phyloP scores from a whole-genome alignment of 2,329 filamentous ascomycete genomes.

The Neocucurbitaria cava region DNA sequence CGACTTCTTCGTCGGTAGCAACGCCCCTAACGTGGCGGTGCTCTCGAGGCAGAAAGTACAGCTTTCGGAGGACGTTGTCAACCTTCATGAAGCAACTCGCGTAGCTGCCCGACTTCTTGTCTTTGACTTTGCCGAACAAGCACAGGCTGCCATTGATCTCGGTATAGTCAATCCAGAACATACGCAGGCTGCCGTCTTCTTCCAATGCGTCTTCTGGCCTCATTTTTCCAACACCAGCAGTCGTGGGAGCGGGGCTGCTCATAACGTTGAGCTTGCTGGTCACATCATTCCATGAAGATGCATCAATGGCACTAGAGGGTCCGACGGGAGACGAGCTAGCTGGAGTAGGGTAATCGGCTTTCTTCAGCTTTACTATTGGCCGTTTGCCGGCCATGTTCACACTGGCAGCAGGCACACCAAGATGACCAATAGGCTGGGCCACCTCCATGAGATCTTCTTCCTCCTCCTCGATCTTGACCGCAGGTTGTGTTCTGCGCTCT shows the following conservation, averaged over 20 bases:
- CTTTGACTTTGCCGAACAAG: conserved; percentile 93
- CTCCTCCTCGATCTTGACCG: conserved; percentile 67
- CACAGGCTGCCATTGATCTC: conserved; percentile 91
- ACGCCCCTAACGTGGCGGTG: conserved; percentile 64
- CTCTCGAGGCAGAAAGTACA: conserved; percentile 89
- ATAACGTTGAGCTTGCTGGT: conserved; percentile 86
- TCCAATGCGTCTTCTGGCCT: conserved; percentile 87
- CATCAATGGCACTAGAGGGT: conserved; percentile 66
- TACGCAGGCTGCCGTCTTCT: conserved; percentile 85
- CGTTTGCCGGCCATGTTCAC: conserved; percentile 87
- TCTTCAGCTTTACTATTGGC: conserved; percentile 74
- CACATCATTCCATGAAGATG: conserved; percentile 87
- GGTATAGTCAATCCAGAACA: conserved; percentile 98
- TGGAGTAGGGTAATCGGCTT: conserved; percentile 73
- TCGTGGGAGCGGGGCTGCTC: conserved; percentile 72
- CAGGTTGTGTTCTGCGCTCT: conserved; percentile 68
- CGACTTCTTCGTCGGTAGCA: conserved; percentile 77
- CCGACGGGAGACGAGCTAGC: conserved; percentile 78
- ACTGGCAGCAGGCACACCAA: conserved; percentile 69
- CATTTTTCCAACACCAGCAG: conserved; percentile 76
- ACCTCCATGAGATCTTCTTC: conserved; percentile 89
- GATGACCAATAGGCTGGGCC: conserved; percentile 72
- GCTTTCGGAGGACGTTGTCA: conserved; percentile 89
- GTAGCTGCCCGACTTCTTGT: conserved; percentile 79
- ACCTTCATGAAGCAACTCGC: conserved; percentile 96